Conservation (phyloP, 31 red algal genomes). For the Pterothamnion heteromorphum region DNA sequence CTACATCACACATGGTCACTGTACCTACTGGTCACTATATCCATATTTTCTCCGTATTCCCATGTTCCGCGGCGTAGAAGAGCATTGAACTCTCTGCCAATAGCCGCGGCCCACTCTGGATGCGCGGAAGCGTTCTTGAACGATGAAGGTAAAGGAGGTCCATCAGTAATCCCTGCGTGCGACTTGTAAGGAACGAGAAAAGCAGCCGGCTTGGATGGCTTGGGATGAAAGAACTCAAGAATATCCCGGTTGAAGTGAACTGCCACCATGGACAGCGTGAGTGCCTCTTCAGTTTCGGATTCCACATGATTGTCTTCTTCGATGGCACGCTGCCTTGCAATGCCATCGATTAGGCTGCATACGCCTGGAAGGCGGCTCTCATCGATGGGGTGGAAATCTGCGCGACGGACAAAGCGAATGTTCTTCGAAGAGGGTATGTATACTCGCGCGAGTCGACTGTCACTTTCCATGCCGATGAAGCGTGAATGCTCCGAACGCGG, state of each 20-base stretch:
- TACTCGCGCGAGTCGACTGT: not conserved
- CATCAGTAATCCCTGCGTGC: not conserved
- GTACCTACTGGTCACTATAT: no score
- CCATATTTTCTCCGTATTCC: no score
- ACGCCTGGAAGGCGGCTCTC: not conserved
- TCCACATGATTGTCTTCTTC: not conserved
- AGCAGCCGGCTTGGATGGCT: no score
- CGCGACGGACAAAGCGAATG: not conserved
- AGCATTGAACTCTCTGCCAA: slow-evolving; percentile 17
- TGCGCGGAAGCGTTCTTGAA: slow-evolving; percentile 43
- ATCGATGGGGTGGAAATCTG: slow-evolving; percentile 29
- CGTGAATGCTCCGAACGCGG: slow-evolving; percentile 16
- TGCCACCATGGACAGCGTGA: not conserved
- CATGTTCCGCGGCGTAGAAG: slow-evolving; percentile 26
- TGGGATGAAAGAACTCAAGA: no score
- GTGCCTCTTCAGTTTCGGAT: not conserved
- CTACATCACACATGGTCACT: no score
- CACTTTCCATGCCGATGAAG: slow-evolving; percentile 35
- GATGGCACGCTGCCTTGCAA: not conserved
- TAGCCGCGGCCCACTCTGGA: slow-evolving; percentile 27
- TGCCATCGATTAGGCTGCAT: slow-evolving; percentile 21
- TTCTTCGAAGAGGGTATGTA: slow-evolving; percentile 28
- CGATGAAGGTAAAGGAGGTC: not conserved
- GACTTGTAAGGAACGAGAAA: not conserved
- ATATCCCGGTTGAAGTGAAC: not conserved